A percentile compares a stretch with the other conserved stretches of the same genome.
phyloP scores from a whole-genome alignment of 2,329 filamentous ascomycete genomes.

The Phialophora tarda region DNA sequence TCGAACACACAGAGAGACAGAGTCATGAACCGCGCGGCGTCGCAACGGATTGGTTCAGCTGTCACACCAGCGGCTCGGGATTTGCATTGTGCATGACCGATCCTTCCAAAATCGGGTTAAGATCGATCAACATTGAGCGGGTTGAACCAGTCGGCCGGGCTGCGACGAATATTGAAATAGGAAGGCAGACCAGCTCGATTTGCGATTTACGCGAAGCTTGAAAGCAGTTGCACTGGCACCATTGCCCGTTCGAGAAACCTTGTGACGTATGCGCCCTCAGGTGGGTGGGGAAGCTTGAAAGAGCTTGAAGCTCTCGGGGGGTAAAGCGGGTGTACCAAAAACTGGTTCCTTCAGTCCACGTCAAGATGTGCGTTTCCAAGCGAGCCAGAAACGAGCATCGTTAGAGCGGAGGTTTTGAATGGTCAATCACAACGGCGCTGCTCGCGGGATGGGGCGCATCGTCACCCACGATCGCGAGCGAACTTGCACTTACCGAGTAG shows the following conservation, averaged over 20 bases:
- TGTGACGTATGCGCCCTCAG: background rate
- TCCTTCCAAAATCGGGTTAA: background rate
- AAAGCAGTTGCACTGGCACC: background rate
- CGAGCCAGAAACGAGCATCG: background rate
- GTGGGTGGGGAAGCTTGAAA: background rate
- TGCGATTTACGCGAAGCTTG: slow-evolving; percentile 5
- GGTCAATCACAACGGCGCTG: background rate
- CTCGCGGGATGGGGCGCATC: background rate
- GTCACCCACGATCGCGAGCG: slow-evolving; percentile 4
- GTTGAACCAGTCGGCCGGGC: background rate
- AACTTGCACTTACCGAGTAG: background rate
- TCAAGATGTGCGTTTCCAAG: background rate
- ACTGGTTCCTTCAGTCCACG: background rate
- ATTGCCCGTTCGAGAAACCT: background rate
- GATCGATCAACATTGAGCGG: background rate
- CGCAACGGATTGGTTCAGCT: background rate
- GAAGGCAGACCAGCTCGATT: background rate
- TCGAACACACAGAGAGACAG: background rate
- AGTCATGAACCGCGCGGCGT: background rate
- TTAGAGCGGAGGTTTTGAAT: background rate
- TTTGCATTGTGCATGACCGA: slow-evolving; percentile 5
- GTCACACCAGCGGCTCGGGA: background rate
- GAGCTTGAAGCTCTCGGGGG: background rate
- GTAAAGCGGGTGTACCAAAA: background rate
- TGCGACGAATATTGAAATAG: background rate